A percentile compares a stretch with the other conserved stretches of the same genome.
Evolutionary conservation across 2,329 filamentous ascomycete genomes (phyloP).

Genomic region (Fusarium albidum): DNA sequence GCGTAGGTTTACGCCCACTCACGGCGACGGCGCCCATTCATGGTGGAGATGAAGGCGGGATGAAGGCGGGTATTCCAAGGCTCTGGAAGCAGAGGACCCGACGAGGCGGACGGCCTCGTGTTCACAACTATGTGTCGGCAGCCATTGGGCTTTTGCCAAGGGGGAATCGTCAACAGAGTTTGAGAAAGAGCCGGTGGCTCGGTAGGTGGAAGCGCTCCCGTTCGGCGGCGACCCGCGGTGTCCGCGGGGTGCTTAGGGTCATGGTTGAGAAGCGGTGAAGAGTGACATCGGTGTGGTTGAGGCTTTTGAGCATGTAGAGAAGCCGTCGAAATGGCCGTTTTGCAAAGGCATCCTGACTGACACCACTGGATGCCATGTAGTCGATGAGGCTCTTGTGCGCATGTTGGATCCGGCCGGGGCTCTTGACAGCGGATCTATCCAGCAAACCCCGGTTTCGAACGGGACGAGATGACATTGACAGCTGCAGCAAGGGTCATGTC

Average conservation of each 20-base stretch:
- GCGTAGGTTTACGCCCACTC: constrained; percentile 23
- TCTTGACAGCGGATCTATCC: constrained; percentile 41
- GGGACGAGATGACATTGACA: constrained; percentile 27
- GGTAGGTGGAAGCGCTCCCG: constrained; percentile 23
- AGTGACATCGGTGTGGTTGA: constrained; percentile 7
- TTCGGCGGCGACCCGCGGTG: neutral
- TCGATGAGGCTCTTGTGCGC: constrained; percentile 27
- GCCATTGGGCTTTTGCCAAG: constrained; percentile 28
- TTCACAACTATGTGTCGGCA: constrained; percentile 7
- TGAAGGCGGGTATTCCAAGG: constrained; percentile 21
- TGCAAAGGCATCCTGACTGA: neutral
- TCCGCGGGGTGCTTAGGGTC: neutral
- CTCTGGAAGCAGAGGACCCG: constrained; percentile 22
- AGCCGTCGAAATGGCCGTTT: neutral
- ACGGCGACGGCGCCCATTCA: neutral
- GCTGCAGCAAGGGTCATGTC: constrained; percentile 26
- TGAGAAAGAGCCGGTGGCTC: constrained; percentile 30
- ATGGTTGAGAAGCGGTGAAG: constrained; percentile 11
- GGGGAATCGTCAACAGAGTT: constrained; percentile 29
- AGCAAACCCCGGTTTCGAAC: constrained; percentile 14
- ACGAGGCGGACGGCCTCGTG: constrained; percentile 24
- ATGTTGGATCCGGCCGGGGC: constrained; percentile 8
- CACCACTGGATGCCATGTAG: constrained; percentile 4
- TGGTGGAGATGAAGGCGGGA: constrained; percentile 19
- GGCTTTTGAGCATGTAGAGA: neutral